These are phyloP conservation scores for Eucalyptus sp. DNA, from an alignment of 345 rosid species.

Conservation along the genomic window DNA sequence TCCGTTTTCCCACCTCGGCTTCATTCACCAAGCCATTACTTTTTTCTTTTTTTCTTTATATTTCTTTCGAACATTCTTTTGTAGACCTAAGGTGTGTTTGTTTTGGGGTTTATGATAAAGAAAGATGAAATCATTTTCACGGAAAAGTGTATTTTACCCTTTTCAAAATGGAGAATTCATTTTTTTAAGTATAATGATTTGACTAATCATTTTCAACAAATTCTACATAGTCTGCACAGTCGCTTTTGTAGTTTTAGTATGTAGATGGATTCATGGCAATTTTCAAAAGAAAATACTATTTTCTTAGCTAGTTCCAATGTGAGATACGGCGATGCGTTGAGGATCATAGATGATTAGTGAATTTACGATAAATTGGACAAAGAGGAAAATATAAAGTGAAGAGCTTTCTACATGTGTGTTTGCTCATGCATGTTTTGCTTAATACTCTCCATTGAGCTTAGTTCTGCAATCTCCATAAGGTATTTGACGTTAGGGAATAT, in stretches of 20 bases:
- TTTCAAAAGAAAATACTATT: not conserved
- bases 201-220: no score
- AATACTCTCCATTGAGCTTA: not conserved
- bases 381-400: not conserved
- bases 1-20: not conserved
- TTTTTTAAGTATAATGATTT: no score
- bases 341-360: not conserved
- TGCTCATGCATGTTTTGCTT: not conserved
- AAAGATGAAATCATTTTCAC: no score
- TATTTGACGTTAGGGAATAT: not conserved
- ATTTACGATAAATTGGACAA: not conserved
- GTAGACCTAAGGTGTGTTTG: not conserved
- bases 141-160: not conserved
- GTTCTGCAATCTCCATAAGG: not conserved
- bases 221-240: fast-evolving
- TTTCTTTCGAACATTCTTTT: not conserved
- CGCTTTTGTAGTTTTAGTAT: not conserved
- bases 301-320: not conserved
- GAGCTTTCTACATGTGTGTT: not conserved
- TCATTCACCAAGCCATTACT: not conserved
- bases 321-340: fast-evolving
- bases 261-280: not conserved
- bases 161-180: not conserved
- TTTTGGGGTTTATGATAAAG: not conserved
- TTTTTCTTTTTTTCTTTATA: not conserved